These are phyloP conservation scores for Centaurea solstitialis DNA, from an alignment of 129 eudicot genomes.

Conservation along the genomic window DNA sequence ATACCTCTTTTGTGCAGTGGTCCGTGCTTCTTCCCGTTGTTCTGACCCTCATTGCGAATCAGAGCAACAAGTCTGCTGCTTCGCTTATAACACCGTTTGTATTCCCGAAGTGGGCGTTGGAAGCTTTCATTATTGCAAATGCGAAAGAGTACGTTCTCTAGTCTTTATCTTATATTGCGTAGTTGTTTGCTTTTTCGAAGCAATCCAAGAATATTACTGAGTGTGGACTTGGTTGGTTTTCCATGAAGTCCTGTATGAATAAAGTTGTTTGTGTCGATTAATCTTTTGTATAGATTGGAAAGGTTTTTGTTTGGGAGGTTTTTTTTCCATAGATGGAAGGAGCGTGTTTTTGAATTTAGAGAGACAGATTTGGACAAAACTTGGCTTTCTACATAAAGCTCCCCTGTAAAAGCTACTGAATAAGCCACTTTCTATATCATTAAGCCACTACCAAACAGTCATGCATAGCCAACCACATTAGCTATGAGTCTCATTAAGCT, in stretches of 20 bases:
- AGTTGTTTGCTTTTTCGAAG: neutral
- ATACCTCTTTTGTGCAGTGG: slow-evolving; percentile 50
- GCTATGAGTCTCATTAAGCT: neutral
- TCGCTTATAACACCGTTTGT: slow-evolving; percentile 39
- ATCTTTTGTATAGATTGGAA: neutral
- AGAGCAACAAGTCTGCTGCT: slow-evolving; percentile 44
- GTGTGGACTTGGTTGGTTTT: neutral
- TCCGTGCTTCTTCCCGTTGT: slow-evolving; percentile 92
- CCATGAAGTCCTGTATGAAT: neutral
- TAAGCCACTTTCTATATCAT: neutral
- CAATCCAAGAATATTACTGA: neutral
- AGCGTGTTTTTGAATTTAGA: neutral
- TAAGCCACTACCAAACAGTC: neutral
- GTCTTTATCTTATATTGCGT: neutral
- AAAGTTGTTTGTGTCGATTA: neutral
- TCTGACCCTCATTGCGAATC: slow-evolving; percentile 75
- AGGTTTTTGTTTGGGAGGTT: neutral
- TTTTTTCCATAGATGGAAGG: neutral
- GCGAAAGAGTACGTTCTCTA: slow-evolving; percentile 61
- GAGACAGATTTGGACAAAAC: neutral
- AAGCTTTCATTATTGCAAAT: slow-evolving; percentile 78
- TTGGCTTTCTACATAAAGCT: neutral
- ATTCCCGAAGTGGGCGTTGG: slow-evolving; percentile 90
- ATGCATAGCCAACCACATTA: neutral
- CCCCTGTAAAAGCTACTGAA: neutral